These are phyloP conservation scores for Diphasiastrum complanatum DNA, from an alignment of 83 land plant genomes.

Conservation along the genomic window DNA sequence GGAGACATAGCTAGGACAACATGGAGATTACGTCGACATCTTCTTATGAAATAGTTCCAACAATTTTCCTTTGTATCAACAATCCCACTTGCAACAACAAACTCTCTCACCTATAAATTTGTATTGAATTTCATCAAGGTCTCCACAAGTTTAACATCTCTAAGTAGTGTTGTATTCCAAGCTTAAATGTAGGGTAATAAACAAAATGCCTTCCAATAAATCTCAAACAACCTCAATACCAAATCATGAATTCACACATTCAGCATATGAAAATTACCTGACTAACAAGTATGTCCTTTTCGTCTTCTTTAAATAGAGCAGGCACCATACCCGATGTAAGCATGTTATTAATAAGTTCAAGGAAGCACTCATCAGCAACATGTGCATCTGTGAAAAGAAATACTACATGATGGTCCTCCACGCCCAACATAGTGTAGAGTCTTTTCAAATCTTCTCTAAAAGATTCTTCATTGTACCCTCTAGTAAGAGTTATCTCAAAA, in stretches of 20 bases:
- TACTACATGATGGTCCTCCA: slow-evolving; percentile 24
- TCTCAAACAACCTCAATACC: too few relatives aligned
- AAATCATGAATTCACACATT: too few relatives aligned
- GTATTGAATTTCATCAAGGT: too few relatives aligned
- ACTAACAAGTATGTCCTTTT: slow-evolving; percentile 30
- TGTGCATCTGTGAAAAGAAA: slow-evolving; percentile 40
- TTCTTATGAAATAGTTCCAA: slow-evolving; percentile 30
- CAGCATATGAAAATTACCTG: slow-evolving; percentile 21
- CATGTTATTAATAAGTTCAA: slow-evolving; percentile 40
- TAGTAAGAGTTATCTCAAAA: slow-evolving; percentile 35
- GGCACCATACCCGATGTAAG: slow-evolving; percentile 46
- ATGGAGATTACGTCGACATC: slow-evolving; percentile 39
- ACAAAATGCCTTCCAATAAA: too few relatives aligned
- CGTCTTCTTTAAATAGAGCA: slow-evolving; percentile 37
- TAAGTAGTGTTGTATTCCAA: too few relatives aligned
- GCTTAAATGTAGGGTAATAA: too few relatives aligned
- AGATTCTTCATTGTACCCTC: slow-evolving; percentile 37
- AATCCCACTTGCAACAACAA: slow-evolving; percentile 26
- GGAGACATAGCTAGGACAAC: slow-evolving; percentile 40
- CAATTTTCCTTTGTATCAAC: slow-evolving; percentile 39
- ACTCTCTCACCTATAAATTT: slow-evolving; percentile 28
- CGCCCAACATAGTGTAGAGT: slow-evolving; percentile 29
- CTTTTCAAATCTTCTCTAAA: slow-evolving; percentile 34
- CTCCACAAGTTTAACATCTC: too few relatives aligned
- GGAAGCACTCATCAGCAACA: slow-evolving; percentile 38